Conservation (phyloP, 2,329 filamentous ascomycete species). For the Penicillium psychrosexuale region DNA sequence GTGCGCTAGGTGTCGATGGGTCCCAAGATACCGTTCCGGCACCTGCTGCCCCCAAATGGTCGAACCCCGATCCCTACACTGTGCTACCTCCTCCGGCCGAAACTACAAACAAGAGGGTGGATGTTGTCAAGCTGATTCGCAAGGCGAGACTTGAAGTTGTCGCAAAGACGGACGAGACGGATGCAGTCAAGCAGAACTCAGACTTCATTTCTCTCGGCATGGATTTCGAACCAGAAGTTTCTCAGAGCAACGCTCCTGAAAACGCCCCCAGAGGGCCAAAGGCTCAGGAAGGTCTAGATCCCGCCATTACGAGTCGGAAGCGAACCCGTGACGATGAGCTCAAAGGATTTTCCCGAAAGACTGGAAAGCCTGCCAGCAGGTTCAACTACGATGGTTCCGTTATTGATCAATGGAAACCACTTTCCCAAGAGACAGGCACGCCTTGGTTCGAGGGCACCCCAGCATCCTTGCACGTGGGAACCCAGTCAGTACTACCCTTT, state of each 20-base stretch:
- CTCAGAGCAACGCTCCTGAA: conserved; percentile 27
- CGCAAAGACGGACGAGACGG: conserved; percentile 49
- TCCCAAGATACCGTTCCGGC: conserved; percentile 22
- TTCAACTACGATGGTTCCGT: conserved; percentile 53
- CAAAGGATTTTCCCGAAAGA: conserved; percentile 55
- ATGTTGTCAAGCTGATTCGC: conserved; percentile 86
- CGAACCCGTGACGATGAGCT: conserved; percentile 69
- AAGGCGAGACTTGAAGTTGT: conserved; percentile 70
- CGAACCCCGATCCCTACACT: conserved; percentile 92
- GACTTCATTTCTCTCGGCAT: conserved; percentile 89
- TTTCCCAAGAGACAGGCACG: conserved; percentile 41
- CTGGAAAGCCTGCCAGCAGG: conserved; percentile 52
- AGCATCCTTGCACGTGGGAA: conserved; percentile 31
- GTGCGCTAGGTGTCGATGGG: conserved; percentile 28
- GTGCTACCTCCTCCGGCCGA: conserved; percentile 78
- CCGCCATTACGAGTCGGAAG: conserved; percentile 65
- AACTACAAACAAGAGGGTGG: conserved; percentile 67
- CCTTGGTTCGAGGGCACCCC: conserved; percentile 59
- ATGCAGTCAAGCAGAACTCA: conserved; percentile 58
- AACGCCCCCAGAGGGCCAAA: conserved; percentile 39
- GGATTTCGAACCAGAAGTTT: conserved; percentile 41
- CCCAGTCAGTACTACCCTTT: conserved; percentile 28
- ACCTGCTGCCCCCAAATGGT: conserved; percentile 69
- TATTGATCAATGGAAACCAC: conserved; percentile 52
- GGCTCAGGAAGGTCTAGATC: conserved; percentile 36